Percentiles rank a stretch among this genome's conserved stretches.
Evolutionary conservation across 192 early-diverging fungal species (phyloP).

Genomic region (Backusella tarrabulga): DNA sequence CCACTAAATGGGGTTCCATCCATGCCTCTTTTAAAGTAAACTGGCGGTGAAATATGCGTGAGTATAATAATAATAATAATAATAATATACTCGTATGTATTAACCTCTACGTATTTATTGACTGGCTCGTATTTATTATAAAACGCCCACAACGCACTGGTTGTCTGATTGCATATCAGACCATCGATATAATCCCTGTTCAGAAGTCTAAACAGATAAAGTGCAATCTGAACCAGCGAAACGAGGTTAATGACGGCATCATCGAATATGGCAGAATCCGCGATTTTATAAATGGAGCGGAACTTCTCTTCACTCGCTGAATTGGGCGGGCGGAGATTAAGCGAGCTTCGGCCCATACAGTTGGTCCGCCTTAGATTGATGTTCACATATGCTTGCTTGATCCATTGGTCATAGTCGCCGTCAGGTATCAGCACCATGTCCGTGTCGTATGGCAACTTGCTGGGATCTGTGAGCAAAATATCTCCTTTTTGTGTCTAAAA

Average conservation of each 20-base stretch:
- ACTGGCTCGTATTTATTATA: conserved; percentile 40
- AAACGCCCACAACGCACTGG: conserved; percentile 39
- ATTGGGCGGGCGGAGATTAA: conserved; percentile 43
- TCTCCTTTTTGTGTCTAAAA: conserved; percentile 46
- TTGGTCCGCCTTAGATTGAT: conserved; percentile 49
- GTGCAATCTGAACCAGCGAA: conserved; percentile 40
- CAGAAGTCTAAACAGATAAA: conserved; percentile 42
- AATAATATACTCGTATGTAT: neutral
- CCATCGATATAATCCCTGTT: conserved; percentile 47
- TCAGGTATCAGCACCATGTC: conserved; percentile 51
- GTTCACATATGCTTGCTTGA: conserved; percentile 46
- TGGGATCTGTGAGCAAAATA: conserved; percentile 47
- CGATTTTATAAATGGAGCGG: conserved; percentile 46
- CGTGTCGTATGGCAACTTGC: conserved; percentile 42
- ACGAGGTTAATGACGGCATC: conserved; percentile 50
- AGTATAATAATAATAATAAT: neutral
- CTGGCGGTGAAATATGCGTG: neutral
- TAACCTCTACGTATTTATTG: conserved; percentile 24
- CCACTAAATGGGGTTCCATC: conserved; percentile 49
- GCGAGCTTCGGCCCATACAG: conserved; percentile 51
- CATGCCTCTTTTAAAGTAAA: conserved; percentile 37
- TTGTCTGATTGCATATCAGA: conserved; percentile 47
- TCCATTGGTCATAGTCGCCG: conserved; percentile 48
- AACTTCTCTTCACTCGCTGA: conserved; percentile 49
- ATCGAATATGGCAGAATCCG: conserved; percentile 42